Evolutionary conservation across 768 basidiomycete genomes (phyloP).

Genomic region (Grammothele lineata): DNA sequence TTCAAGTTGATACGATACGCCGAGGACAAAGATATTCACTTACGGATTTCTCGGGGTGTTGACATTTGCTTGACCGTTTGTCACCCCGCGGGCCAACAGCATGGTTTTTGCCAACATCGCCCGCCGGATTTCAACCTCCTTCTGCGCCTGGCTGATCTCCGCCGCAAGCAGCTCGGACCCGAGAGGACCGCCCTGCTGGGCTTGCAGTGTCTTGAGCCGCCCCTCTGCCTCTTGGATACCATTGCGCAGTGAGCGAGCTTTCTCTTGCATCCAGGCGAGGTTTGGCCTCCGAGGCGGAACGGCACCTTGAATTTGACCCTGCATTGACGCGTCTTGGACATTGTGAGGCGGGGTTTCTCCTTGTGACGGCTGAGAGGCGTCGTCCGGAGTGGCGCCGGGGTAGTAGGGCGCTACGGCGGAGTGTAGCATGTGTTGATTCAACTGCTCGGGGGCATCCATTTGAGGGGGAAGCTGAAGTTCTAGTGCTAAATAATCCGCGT

Average conservation of each 20-base stretch:
- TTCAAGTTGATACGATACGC: conserved; percentile 3
- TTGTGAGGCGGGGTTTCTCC: too few species aligned
- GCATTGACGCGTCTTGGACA: background rate
- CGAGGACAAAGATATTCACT: too few species aligned
- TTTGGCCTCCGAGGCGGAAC: background rate
- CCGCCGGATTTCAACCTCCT: background rate
- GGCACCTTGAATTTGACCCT: background rate
- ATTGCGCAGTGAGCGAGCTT: background rate
- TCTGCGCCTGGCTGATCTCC: conserved; percentile 5
- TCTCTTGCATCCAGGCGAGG: conserved; percentile 11
- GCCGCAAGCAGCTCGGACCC: background rate
- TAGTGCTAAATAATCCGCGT: too few species aligned
- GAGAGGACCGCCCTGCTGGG: background rate
- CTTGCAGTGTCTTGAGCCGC: background rate
- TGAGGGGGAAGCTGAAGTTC: too few species aligned
- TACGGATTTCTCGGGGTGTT: too few species aligned
- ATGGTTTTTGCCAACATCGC: too few species aligned
- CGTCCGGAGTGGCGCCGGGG: too few species aligned
- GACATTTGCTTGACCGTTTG: too few species aligned
- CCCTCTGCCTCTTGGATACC: background rate
- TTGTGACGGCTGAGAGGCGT: too few species aligned
- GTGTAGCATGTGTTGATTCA: too few species aligned
- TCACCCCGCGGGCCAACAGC: background rate
- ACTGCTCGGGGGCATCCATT: too few species aligned
- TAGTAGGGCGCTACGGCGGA: too few species aligned